Conservation (phyloP, 495 filamentous ascomycete species). For the Neurospora sp. region DNA sequence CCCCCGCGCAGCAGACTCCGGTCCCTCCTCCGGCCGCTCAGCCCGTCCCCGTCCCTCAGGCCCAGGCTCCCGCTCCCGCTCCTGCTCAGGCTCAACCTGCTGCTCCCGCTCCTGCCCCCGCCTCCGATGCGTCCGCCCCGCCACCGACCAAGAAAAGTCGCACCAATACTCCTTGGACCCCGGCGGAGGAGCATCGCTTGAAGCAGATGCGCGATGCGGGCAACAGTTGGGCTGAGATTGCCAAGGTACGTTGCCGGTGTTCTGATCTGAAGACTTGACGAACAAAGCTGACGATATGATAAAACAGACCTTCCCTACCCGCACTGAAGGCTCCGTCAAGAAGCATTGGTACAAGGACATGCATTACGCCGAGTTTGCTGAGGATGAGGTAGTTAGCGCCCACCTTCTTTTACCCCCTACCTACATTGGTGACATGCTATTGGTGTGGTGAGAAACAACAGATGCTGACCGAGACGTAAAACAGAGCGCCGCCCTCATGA, state of each 20-base stretch:
- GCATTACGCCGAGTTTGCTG: slow-evolving; percentile 98
- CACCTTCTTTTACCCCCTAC: slow-evolving; percentile 2
- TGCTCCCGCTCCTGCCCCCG: slow-evolving; percentile 21
- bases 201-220: slow-evolving; percentile 91
- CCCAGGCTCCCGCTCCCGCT: slow-evolving; percentile 5
- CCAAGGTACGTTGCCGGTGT: slow-evolving; percentile 53
- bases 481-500: slow-evolving; percentile 74
- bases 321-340: slow-evolving; percentile 96
- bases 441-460: slow-evolving; percentile 8
- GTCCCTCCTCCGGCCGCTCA: slow-evolving; percentile 10
- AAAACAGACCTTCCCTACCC: slow-evolving; percentile 70
- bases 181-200: slow-evolving; percentile 82
- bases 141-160: slow-evolving; percentile 80
- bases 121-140: slow-evolving; percentile 27
- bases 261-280: background rate
- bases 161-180: slow-evolving; percentile 97
- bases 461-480: slow-evolving; percentile 13
- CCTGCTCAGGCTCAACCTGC: slow-evolving; percentile 24
- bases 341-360: slow-evolving; percentile 99
- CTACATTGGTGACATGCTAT: slow-evolving; percentile 1
- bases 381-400: slow-evolving; percentile 71
- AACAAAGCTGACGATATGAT: slow-evolving; percentile 16
- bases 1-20: slow-evolving; percentile 13
- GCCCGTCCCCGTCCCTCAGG: slow-evolving; percentile 15
- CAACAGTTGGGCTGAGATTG: slow-evolving; percentile 93